phyloP scores from a whole-genome alignment of 2,329 filamentous ascomycete species.

The Fusarium devonianum region DNA sequence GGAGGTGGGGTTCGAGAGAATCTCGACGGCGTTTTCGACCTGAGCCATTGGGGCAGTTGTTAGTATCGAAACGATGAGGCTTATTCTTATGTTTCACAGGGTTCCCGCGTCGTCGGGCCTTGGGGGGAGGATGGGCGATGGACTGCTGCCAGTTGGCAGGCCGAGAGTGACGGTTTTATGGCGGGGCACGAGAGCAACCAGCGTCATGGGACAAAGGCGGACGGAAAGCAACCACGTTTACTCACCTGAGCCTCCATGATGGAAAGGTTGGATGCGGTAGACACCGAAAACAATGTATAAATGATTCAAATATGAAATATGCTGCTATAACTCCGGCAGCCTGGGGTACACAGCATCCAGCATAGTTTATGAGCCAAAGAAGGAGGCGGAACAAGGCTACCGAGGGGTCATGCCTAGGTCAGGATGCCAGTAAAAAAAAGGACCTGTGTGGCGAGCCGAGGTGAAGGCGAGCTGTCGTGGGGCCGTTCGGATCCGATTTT shows the following conservation, averaged over 20 bases:
- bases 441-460: constrained; percentile 20
- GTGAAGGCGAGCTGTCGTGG: constrained; percentile 18
- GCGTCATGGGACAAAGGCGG: constrained; percentile 36
- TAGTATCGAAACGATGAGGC: constrained; percentile 12
- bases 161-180: constrained; percentile 37
- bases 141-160: constrained; percentile 33
- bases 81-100: constrained; percentile 17
- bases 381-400: constrained; percentile 50
- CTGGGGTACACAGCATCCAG: constrained; percentile 51
- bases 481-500: constrained; percentile 8
- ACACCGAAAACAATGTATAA: constrained; percentile 5
- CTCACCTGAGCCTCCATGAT: constrained; percentile 59
- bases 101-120: constrained; percentile 18
- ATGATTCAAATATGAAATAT: constrained; percentile 34
- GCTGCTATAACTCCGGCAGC: constrained; percentile 56
- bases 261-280: constrained; percentile 34
- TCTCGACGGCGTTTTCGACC: constrained; percentile 95
- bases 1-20: constrained; percentile 84
- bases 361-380: constrained; percentile 49
- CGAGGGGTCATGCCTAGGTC: constrained; percentile 51
- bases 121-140: constrained; percentile 22
- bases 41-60: constrained; percentile 48
- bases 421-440: constrained; percentile 29
- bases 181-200: constrained; percentile 41
- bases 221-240: constrained; percentile 25